Base-by-base conservation (phyloP, 164 flowering plant genomes). In the Magnolia officinalis region DNA sequence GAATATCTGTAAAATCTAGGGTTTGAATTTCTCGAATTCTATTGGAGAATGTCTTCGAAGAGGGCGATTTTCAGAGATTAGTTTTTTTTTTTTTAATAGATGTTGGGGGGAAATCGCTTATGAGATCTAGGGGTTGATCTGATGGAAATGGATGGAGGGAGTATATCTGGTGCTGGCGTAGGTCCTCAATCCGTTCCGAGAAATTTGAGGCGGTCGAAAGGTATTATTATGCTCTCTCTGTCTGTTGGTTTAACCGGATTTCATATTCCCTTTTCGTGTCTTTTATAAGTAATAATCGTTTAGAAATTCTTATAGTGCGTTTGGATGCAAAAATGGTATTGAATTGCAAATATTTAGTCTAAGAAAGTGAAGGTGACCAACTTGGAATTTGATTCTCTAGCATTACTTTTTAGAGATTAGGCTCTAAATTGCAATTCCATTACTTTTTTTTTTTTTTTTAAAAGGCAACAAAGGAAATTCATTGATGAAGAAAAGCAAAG, bases 101-200 rank as follows among this genome's bases (percentile, higher is more conserved):
- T 11, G 68, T 23, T 21, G 31, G 7, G 10, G 6, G 10, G 68
- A 18, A 23, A 23, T 23, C 29, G 68, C 29, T 65, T 10, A 37
- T 66, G 29, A 10, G 69, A 24, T 10, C 61, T 55, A 11, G 61
- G 16, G 61, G 1, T 31, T 29, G 19, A 37, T 24, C n/a, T 66
- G 67, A 82, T 82, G 84, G 84, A 84, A 18, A 69, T 74, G 73
- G 86, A 74, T 9, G 78, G 71, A 14, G 72, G 80, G 55, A 84
- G 76, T 45, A 66, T 63, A 37, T 74, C 77, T 0, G 68, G 69
- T 58, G 73, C n/a, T 73, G 51, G 74, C 18, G 65, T 31, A 10
- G 78, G 29, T 50, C 67, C 66, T 50, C 82, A 64, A 78, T 51
- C 80, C 3, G 23, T 66, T 52, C 74, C 77, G 8, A 61, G 61